Evolutionary conservation across 768 basidiomycete species (phyloP).

Genomic region (Auricularia heimuer): DNA sequence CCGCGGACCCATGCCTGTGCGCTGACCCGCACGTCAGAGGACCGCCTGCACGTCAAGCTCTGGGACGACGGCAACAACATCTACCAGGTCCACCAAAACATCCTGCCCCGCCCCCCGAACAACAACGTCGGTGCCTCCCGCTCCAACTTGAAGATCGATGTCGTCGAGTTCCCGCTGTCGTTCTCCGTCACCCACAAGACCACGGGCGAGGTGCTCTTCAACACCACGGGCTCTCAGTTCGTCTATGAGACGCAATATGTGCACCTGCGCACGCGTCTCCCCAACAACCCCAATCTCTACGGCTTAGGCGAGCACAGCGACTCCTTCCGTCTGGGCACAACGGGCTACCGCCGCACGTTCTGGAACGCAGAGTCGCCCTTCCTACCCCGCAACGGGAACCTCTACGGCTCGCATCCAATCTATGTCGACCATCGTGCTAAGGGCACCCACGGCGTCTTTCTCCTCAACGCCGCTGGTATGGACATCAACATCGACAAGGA

Average conservation of each 20-base stretch:
- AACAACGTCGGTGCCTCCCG: slow-evolving; percentile 20
- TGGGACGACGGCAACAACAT: slow-evolving; percentile 43
- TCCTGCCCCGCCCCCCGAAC: slow-evolving; percentile 44
- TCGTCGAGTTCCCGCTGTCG: slow-evolving; percentile 48
- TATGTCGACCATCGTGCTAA: slow-evolving; percentile 61
- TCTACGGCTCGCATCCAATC: slow-evolving; percentile 64
- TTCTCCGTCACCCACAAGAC: slow-evolving; percentile 45
- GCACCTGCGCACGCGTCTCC: slow-evolving; percentile 55
- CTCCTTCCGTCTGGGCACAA: slow-evolving; percentile 43
- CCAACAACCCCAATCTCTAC: slow-evolving; percentile 56
- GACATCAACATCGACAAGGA: slow-evolving; percentile 54
- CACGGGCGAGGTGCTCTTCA: slow-evolving; percentile 48
- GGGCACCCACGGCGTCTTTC: slow-evolving; percentile 60
- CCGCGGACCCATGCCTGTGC: background rate
- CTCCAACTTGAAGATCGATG: slow-evolving; percentile 48
- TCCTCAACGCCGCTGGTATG: slow-evolving; percentile 67
- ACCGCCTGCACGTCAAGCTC: background rate
- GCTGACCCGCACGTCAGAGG: background rate
- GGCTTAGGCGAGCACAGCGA: slow-evolving; percentile 71
- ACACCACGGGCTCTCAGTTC: slow-evolving; percentile 48
- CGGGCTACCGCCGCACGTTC: slow-evolving; percentile 36
- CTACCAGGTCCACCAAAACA: slow-evolving; percentile 55
- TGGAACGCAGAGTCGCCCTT: slow-evolving; percentile 63
- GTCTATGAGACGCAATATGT: slow-evolving; percentile 74
- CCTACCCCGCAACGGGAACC: slow-evolving; percentile 45